Base-by-base conservation (phyloP, 75 land plant genomes). In the Ceratopteris richardii region DNA sequence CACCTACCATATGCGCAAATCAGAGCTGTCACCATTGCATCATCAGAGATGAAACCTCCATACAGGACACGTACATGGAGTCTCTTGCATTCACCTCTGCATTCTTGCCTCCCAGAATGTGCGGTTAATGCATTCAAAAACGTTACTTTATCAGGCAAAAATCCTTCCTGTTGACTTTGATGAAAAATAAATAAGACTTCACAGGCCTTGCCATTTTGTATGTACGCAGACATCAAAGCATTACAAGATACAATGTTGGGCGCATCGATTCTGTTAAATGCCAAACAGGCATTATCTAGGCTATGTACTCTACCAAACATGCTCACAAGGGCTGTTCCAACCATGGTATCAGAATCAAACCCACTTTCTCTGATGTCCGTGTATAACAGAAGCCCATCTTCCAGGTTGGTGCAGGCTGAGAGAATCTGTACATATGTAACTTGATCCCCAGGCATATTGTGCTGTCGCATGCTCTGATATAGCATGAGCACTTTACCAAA, bases 1-100 rank as follows among this genome's bases (percentile, higher is more conserved):
- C 66, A 63, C 46, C 66, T 48, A 0, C 62, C 50, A 72, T 77
- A 77, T 66, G 72, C 62, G 59, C 78, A 74, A 6, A 85, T 63
- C 46, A 85, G 71, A 1, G 68, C 61, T 1, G 81, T 72, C 29
- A 56, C 61, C 30, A 85, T 51, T 5, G 75, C 70, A 33, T 77
- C 70, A 72, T 82, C 85, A n/a, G 18, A 21, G 18, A 46, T 18
- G 22, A 46, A 18, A 14, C 50, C 18, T 18, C 18, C 50, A 54
- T 51, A 77, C 22, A 78, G 0, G 18, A 75, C 66, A 63, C 52
- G 76, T 61, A 72, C 57, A 51, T 82, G 78, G 6, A 72, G 78
- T 54, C 71, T 37, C 52, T 55, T 74, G 12, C 66, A 66, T 30
- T 74, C 4, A 63, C 26, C 29, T 12, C 50, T 6, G 10, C 58